Conservation (phyloP, 2,329 filamentous ascomycete species). For the Claviceps sorghi region DNA sequence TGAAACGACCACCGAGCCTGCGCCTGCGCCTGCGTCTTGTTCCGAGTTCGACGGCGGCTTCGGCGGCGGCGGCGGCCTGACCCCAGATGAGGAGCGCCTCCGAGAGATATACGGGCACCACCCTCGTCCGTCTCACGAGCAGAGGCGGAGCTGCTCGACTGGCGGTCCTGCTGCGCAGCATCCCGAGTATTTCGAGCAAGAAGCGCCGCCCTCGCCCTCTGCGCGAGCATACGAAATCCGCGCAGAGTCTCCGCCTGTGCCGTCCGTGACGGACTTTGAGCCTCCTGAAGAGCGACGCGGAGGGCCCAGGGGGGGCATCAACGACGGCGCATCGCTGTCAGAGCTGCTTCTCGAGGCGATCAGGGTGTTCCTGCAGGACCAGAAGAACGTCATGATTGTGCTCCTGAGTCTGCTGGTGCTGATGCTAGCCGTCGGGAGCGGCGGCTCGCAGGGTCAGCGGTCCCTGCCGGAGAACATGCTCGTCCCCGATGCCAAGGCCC, state of each 20-base stretch:
- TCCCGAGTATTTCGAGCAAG: conserved; percentile 5
- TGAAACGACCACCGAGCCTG: conserved; percentile 6
- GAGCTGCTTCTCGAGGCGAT: conserved; percentile 40
- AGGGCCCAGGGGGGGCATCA: conserved; percentile 13
- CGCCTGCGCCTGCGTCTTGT: neutral
- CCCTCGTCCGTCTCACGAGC: conserved; percentile 5
- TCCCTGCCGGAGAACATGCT: neutral
- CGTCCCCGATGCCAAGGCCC: neutral
- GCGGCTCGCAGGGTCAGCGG: conserved; percentile 9
- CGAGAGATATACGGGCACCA: conserved; percentile 39
- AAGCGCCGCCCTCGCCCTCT: conserved; percentile 10
- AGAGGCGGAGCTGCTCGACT: conserved; percentile 4
- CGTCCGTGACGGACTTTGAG: conserved; percentile 14
- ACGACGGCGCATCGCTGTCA: conserved; percentile 33
- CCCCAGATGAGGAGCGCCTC: conserved; percentile 34
- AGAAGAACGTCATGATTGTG: conserved; percentile 44
- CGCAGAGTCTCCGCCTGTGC: conserved; percentile 12
- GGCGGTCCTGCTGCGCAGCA: conserved; percentile 2
- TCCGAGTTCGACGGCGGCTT: neutral
- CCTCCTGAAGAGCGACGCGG: conserved; percentile 18
- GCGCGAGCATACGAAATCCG: conserved; percentile 16
- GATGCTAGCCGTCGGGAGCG: conserved; percentile 29
- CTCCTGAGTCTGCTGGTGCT: conserved; percentile 39
- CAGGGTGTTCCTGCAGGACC: conserved; percentile 40
- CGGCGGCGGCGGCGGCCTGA: conserved; percentile 23